phyloP scores from a whole-genome alignment of 768 basidiomycete genomes.

The Lactarius hatsudake region DNA sequence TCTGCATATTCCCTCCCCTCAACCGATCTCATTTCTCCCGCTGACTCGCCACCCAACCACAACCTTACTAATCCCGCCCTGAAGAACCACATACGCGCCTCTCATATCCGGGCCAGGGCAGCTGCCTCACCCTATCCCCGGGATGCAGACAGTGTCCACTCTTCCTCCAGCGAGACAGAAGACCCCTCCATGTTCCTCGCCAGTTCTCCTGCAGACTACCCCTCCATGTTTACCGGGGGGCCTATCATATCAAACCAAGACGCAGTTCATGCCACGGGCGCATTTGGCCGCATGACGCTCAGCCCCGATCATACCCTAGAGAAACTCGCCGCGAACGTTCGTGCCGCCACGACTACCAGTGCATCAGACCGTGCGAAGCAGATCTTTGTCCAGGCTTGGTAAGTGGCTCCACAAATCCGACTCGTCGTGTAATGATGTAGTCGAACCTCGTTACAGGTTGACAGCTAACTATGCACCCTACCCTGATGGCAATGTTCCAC shows the following conservation, averaged over 20 bases:
- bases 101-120: constrained; percentile 75
- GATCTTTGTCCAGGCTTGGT: constrained; percentile 93
- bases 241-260: constrained; percentile 43
- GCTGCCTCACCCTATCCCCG: constrained; percentile 84
- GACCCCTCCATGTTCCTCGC: constrained; percentile 77
- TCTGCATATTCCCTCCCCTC: constrained; percentile 42
- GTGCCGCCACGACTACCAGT: constrained; percentile 86
- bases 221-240: constrained; percentile 56
- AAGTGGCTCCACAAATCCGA: constrained; percentile 33
- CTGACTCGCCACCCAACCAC: constrained; percentile 71
- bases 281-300: constrained; percentile 75
- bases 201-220: constrained; percentile 58
- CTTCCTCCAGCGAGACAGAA: constrained; percentile 86
- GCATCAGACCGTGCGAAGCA: constrained; percentile 90
- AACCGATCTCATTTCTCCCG: constrained; percentile 42
- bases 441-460: constrained; percentile 49
- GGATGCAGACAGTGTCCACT: constrained; percentile 82
- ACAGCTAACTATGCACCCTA: constrained; percentile 88
- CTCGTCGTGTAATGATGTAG: constrained; percentile 20
- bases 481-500: constrained; percentile 89
- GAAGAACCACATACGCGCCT: constrained; percentile 72
- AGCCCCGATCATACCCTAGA: constrained; percentile 76
- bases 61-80: constrained; percentile 72
- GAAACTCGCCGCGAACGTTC: constrained; percentile 82
- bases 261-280: constrained; percentile 60